phyloP scores from a whole-genome alignment of 371 early-diverging fungal species.

The Paraphysoderma sedebokerense region DNA sequence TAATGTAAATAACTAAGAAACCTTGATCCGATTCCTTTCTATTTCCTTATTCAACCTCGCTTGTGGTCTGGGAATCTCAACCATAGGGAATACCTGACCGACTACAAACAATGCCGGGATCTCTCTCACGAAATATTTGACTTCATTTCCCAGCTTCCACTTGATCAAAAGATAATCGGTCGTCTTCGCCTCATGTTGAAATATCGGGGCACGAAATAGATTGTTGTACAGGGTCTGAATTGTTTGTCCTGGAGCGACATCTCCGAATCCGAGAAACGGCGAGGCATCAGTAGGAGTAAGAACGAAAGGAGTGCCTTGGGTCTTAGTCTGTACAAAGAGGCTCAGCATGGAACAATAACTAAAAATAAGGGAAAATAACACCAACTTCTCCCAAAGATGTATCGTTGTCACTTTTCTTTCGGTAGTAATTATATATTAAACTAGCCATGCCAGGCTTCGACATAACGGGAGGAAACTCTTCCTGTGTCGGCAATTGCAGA shows the following conservation, averaged over 20 bases:
- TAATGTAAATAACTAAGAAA: slow-evolving; percentile 12
- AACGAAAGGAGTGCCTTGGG: slow-evolving; percentile 72
- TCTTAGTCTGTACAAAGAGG: slow-evolving; percentile 25
- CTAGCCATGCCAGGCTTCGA: slow-evolving; percentile 96
- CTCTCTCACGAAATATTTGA: slow-evolving; percentile 63
- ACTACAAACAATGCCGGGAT: slow-evolving; percentile 73
- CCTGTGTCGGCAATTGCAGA: slow-evolving; percentile 18
- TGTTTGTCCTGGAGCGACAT: slow-evolving; percentile 82
- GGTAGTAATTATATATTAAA: slow-evolving; percentile 88
- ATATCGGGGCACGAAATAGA: slow-evolving; percentile 90
- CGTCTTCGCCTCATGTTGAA: slow-evolving; percentile 50
- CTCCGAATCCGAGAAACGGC: slow-evolving; percentile 94
- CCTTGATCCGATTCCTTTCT: slow-evolving; percentile 83
- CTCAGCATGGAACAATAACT: slow-evolving; percentile 1
- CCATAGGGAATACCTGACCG: slow-evolving; percentile 95
- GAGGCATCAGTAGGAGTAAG: slow-evolving; percentile 91
- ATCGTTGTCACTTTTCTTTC: slow-evolving; percentile 80
- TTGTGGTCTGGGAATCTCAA: slow-evolving; percentile 95
- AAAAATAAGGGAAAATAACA: neutral
- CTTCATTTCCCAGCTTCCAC: slow-evolving; percentile 48
- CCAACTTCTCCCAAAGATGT: slow-evolving; percentile 42
- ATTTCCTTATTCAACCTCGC: slow-evolving; percentile 88
- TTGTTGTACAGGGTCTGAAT: slow-evolving; percentile 88
- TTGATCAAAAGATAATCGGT: slow-evolving; percentile 79
- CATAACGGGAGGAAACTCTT: slow-evolving; percentile 95